phyloP scores from a whole-genome alignment of 495 filamentous ascomycete genomes.

The Aspergillus baeticus region DNA sequence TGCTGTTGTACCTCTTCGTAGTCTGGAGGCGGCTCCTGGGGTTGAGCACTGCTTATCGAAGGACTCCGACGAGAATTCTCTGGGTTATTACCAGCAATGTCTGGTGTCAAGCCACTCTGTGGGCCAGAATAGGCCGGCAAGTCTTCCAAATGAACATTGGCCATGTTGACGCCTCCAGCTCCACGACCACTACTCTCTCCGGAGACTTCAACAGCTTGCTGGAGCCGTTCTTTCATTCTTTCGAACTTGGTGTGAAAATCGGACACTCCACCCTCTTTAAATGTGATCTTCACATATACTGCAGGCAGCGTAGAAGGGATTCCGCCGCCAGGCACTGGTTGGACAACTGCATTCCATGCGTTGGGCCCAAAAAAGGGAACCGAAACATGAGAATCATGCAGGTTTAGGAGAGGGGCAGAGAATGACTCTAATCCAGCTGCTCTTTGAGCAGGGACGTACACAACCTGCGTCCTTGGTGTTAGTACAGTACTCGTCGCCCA shows the following conservation, averaged over 20 bases:
- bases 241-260: slow-evolving; percentile 86
- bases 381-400: slow-evolving; percentile 84
- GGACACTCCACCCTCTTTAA: slow-evolving; percentile 92
- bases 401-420: slow-evolving; percentile 78
- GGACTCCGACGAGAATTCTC: slow-evolving; percentile 11
- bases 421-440: slow-evolving; percentile 79
- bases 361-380: slow-evolving; percentile 97
- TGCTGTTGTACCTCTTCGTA: slow-evolving; percentile 89
- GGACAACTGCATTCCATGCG: slow-evolving; percentile 77
- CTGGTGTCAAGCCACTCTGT: slow-evolving; percentile 11
- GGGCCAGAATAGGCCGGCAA: slow-evolving; percentile 73
- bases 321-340: slow-evolving; percentile 80
- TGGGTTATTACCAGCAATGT: slow-evolving; percentile 5
- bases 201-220: slow-evolving; percentile 74
- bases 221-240: slow-evolving; percentile 75
- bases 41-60: slow-evolving; percentile 34
- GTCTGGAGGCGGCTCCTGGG: slow-evolving; percentile 82
- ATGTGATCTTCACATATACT: slow-evolving; percentile 79
- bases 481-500: slow-evolving; percentile 4
- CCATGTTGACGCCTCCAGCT: slow-evolving; percentile 51
- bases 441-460: slow-evolving; percentile 77
- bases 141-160: slow-evolving; percentile 71
- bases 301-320: slow-evolving; percentile 71
- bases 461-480: slow-evolving; percentile 53
- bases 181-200: slow-evolving; percentile 44